Percentiles rank a stretch among this genome's conserved stretches.
Evolutionary conservation across 805 yeast species (phyloP).

Genomic region (Ogataea nakhonphanomensis): DNA sequence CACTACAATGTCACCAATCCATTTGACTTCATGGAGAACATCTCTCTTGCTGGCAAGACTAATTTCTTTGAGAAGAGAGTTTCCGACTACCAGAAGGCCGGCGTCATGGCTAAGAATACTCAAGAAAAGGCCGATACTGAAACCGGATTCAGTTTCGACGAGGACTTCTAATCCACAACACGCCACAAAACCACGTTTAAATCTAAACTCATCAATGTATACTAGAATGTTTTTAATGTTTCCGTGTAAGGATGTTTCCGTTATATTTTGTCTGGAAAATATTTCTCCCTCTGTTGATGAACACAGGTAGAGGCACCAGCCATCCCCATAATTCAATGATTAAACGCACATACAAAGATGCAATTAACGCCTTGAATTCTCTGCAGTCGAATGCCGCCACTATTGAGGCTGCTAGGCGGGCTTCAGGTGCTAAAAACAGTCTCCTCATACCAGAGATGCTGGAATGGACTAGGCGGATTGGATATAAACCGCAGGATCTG

Average conservation of each 20-base stretch:
- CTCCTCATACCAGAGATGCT: conserved; percentile 80
- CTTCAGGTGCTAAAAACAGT: conserved; percentile 60
- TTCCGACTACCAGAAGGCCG: conserved; percentile 98
- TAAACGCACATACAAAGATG: conserved; percentile 51
- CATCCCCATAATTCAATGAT: conserved; percentile 20
- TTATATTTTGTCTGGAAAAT: conserved; percentile 1
- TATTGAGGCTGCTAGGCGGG: conserved; percentile 73
- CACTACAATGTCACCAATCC: conserved; percentile 86
- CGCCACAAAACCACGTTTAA: not conserved
- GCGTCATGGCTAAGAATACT: conserved; percentile 83
- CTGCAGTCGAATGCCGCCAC: conserved; percentile 90
- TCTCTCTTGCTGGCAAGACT: conserved; percentile 97
- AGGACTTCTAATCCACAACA: conserved; percentile 65
- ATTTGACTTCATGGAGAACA: conserved; percentile 98
- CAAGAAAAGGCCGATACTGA: conserved; percentile 38
- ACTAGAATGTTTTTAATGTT: conserved; percentile 7
- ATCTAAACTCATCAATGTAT: conserved; percentile 8
- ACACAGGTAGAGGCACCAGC: conserved; percentile 2
- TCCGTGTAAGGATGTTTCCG: conserved; percentile 7
- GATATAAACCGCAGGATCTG: conserved; percentile 63
- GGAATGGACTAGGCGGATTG: conserved; percentile 72
- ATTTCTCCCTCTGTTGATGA: conserved; percentile 6
- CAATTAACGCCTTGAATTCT: conserved; percentile 77
- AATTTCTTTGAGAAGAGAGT: conserved; percentile 99
- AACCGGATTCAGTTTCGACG: conserved; percentile 78